A percentile compares a stretch with the other conserved stretches of the same genome.
These are phyloP conservation scores for Marasmius oreades DNA, from an alignment of 1,284 basidiomycete genomes.

Conservation along the genomic window DNA sequence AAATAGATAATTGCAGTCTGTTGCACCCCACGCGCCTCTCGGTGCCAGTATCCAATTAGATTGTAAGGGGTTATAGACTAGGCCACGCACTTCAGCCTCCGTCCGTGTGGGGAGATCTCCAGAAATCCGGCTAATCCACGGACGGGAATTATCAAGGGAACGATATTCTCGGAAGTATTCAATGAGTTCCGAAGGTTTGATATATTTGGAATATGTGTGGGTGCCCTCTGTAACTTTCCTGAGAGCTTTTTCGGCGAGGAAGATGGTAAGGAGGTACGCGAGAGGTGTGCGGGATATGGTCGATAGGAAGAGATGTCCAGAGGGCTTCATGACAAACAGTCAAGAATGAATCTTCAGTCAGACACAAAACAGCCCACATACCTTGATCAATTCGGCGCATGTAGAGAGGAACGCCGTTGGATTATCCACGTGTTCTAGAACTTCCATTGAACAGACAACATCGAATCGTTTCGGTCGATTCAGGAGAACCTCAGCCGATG, in stretches of 20 bases:
- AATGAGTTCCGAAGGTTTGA: conserved; percentile 87
- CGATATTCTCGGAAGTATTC: conserved; percentile 73
- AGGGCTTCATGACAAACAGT: conserved; percentile 56
- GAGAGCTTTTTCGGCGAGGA: conserved; percentile 84
- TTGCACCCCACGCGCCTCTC: conserved; percentile 55
- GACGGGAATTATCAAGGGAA: conserved; percentile 34
- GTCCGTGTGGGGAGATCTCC: conserved; percentile 50
- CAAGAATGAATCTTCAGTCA: conserved; percentile 4
- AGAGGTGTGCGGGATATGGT: conserved; percentile 96
- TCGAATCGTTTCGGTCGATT: conserved; percentile 71
- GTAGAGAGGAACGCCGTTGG: conserved; percentile 82
- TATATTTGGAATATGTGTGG: conserved; percentile 89
- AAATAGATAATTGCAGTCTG: conserved; percentile 79
- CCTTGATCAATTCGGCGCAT: conserved; percentile 84
- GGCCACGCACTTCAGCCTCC: conserved; percentile 80
- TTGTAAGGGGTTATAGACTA: conserved; percentile 78
- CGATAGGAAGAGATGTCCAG: conserved; percentile 92
- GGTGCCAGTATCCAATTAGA: conserved; percentile 72
- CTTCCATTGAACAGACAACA: conserved; percentile 97
- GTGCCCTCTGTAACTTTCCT: conserved; percentile 87
- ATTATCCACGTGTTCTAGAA: conserved; percentile 95
- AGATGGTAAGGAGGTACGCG: conserved; percentile 86
- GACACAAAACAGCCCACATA: conserved; percentile 28
- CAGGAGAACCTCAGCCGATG: conserved; percentile 75
- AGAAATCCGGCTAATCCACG: conserved; percentile 35